Percentiles rank a stretch among this genome's conserved stretches.
These are phyloP conservation scores for Penicillium sp. DNA, from an alignment of 2,329 filamentous ascomycete genomes.

Conservation along the genomic window DNA sequence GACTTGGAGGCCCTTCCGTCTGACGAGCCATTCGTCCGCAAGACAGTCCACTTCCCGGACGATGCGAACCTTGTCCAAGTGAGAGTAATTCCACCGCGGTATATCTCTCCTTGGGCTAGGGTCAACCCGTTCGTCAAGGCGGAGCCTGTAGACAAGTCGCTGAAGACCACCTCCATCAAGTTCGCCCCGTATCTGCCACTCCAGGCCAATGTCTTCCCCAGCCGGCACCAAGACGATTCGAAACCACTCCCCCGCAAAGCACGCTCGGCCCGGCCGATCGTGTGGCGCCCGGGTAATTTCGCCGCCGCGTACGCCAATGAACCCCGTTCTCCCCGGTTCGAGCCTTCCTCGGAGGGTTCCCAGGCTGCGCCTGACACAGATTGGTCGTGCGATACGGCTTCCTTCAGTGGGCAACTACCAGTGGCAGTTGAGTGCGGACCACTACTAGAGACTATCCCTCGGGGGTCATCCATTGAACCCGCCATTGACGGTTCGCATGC, in stretches of 20 bases:
- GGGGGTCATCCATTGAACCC: background rate
- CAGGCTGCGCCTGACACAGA: background rate
- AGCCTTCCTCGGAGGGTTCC: background rate
- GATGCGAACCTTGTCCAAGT: background rate
- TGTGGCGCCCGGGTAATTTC: background rate
- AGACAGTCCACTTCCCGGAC: conserved; percentile 1
- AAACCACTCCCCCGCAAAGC: too few species aligned
- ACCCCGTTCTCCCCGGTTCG: background rate
- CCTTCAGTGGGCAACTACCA: background rate
- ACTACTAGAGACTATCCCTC: background rate
- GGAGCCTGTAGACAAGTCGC: too few species aligned
- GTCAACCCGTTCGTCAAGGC: too few species aligned
- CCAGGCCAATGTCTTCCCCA: too few species aligned
- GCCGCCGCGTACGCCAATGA: background rate
- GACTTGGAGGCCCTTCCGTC: background rate
- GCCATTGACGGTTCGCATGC: background rate
- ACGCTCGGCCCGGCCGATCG: background rate
- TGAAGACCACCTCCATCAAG: background rate
- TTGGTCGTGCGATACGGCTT: background rate
- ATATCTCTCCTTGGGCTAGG: too few species aligned
- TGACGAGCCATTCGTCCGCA: background rate
- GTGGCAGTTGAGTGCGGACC: background rate
- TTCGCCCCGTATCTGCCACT: background rate
- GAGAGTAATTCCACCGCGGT: too few species aligned
- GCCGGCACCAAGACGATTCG: too few species aligned